A percentile compares a stretch with the other conserved stretches of the same genome.
Evolutionary conservation across 768 basidiomycete genomes (phyloP).

Genomic region (Gloeopeniophorella convolvens): DNA sequence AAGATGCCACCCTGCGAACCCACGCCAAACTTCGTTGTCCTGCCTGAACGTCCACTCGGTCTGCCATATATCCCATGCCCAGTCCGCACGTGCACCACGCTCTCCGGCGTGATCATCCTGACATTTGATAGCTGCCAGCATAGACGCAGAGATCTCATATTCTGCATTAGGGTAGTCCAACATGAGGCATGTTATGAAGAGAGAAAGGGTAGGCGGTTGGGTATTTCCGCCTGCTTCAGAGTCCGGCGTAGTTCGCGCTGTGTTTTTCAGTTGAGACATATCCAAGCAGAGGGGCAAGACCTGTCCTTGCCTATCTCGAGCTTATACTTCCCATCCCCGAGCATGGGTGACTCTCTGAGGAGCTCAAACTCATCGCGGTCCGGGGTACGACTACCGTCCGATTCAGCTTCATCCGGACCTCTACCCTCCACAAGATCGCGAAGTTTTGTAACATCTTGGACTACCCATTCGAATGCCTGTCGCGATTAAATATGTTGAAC

Average conservation of each 20-base stretch:
- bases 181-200: conserved; percentile 62
- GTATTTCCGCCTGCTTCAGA: conserved; percentile 12
- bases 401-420: conserved; percentile 18
- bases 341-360: conserved; percentile 54
- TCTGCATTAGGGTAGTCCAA: conserved; percentile 54
- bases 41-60: conserved; percentile 64
- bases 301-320: conserved; percentile 53
- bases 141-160: conserved; percentile 54
- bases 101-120: conserved; percentile 54
- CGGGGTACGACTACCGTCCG: conserved; percentile 25
- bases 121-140: conserved; percentile 68
- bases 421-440: conserved; percentile 49
- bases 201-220: conserved; percentile 41
- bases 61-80: conserved; percentile 71
- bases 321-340: conserved; percentile 67
- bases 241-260: conserved; percentile 7
- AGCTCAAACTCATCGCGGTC: conserved; percentile 50
- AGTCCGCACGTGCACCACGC: conserved; percentile 58
- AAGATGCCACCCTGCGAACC: conserved; percentile 18
- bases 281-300: neutral
- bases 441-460: conserved; percentile 51
- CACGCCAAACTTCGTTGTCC: conserved; percentile 72
- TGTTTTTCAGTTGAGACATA: neutral
- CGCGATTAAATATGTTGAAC: neutral
- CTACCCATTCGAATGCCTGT: conserved; percentile 70